Base-by-base conservation (phyloP, 148 eudicot species). In the Rhododendron mucronatum region DNA sequence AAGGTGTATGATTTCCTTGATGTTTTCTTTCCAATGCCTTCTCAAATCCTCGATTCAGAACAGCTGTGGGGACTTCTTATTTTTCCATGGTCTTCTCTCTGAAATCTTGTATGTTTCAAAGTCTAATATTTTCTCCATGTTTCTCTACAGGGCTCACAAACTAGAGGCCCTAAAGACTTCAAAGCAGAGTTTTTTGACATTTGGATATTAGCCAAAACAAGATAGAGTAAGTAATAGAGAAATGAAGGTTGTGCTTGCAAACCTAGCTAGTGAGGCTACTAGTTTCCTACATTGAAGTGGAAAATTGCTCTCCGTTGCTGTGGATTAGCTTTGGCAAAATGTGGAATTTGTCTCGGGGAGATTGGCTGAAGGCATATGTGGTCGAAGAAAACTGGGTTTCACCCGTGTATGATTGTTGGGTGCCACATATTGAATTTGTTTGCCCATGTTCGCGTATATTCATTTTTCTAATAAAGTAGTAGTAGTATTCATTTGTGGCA, bases 111-210 rank as follows among this genome's bases (percentile, higher is more conserved):
- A 12, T 7, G 44, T 5, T 7, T 6, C 59, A 6, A 81, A 50
- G 9, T 20, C 37, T 50, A 6, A 50, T 48, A 21, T 55, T n/a
- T 50, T 1, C 80, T 78, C 11, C 18, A 33, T 65, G 85, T 78
- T 87, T 73, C 75, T 80, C 79, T 80, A 83, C 86, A 91, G 92
- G 90, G 83, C 39, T 89, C 65, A 87, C 23, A 75, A 53, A 47
- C 45, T 77, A 26, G 81, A 80, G 39, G 75, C 59, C 57, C 45
- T 28, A 61, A 57, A 57, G 53, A 13, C 35, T 35, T 35, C 12
- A 15, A 44, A 45, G 59, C 20, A 59, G 20, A 16, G 44, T 57
- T 78, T 85, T 78, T 39, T 73, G 26, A 26, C 26, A 59, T 59
- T 78, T 59, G 53, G 82, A 41, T 12, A 28, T 85, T 20, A 45